Evolutionary conservation across 108 stramenopile genomes (phyloP).

Genomic region (Nitzschia palea): DNA sequence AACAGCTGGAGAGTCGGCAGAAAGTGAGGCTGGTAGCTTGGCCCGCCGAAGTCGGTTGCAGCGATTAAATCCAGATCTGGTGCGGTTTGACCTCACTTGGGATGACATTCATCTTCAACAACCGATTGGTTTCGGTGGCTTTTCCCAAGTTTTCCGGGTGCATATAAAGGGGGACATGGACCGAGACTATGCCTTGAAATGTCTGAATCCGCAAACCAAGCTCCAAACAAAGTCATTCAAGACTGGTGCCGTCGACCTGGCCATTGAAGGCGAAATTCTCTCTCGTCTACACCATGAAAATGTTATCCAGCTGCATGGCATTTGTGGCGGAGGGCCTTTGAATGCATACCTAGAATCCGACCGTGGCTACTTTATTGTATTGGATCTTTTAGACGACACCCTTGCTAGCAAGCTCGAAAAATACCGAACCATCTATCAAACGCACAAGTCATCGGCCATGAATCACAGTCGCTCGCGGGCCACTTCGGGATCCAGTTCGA

Average conservation of each 20-base stretch:
- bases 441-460: not conserved
- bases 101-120: constrained; percentile 6
- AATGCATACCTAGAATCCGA: constrained; percentile 30
- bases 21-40: not conserved
- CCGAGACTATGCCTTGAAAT: constrained; percentile 27
- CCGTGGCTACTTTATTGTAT: constrained; percentile 59
- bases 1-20: constrained; percentile 10
- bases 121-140: constrained; percentile 25
- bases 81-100: constrained; percentile 12
- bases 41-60: constrained; percentile 1
- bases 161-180: not conserved
- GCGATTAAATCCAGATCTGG: not conserved
- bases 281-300: constrained; percentile 38
- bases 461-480: not conserved
- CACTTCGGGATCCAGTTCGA: not conserved
- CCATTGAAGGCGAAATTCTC: constrained; percentile 42
- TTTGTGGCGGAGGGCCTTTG: constrained; percentile 20
- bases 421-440: constrained; percentile 17
- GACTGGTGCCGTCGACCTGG: constrained; percentile 39
- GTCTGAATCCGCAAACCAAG: constrained; percentile 27
- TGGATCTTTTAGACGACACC: constrained; percentile 58
- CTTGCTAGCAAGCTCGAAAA: constrained; percentile 43
- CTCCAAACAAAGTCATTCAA: constrained; percentile 18
- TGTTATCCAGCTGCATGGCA: constrained; percentile 37
- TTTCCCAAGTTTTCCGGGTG: constrained; percentile 31